phyloP scores from a whole-genome alignment of 441 rosid species.

The Bocquillonia castaneifolia region DNA sequence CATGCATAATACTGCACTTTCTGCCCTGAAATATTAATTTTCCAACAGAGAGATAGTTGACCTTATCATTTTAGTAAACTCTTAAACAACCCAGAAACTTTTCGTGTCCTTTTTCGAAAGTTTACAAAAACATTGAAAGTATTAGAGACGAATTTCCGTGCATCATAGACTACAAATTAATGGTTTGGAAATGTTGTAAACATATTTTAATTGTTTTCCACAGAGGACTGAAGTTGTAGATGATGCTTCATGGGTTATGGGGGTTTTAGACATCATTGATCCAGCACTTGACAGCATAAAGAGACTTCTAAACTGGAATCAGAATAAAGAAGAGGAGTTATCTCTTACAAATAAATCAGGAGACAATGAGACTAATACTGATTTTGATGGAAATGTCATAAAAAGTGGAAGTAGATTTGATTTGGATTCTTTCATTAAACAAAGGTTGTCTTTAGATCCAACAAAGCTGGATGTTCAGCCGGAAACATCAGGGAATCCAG shows the following conservation, averaged over 20 bases:
- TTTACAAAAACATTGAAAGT: too few relatives aligned
- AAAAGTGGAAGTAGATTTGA: constrained; percentile 43
- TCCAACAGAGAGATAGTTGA: too few relatives aligned
- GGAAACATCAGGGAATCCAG: constrained; percentile 27
- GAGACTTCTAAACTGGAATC: constrained; percentile 64
- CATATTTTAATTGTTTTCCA: constrained; percentile 13
- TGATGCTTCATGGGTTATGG: constrained; percentile 86
- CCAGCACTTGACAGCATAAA: constrained; percentile 87
- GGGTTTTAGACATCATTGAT: constrained; percentile 75
- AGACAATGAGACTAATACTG: constrained; percentile 27
- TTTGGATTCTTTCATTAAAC: constrained; percentile 54
- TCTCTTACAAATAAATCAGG: constrained; percentile 25
- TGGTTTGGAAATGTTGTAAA: not conserved
- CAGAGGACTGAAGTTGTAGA: constrained; percentile 94
- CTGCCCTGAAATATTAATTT: not conserved
- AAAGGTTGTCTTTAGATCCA: constrained; percentile 55
- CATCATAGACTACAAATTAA: too few relatives aligned
- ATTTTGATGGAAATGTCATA: constrained; percentile 29
- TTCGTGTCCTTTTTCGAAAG: too few relatives aligned
- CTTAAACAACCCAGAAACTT: too few relatives aligned
- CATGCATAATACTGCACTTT: not conserved
- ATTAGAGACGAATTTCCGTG: too few relatives aligned
- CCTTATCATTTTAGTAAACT: too few relatives aligned
- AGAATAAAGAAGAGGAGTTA: constrained; percentile 34
- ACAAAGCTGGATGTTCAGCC: constrained; percentile 45